These are phyloP conservation scores for Alternaria longipes DNA, from an alignment of 2,329 filamentous ascomycete species.

Conservation along the genomic window DNA sequence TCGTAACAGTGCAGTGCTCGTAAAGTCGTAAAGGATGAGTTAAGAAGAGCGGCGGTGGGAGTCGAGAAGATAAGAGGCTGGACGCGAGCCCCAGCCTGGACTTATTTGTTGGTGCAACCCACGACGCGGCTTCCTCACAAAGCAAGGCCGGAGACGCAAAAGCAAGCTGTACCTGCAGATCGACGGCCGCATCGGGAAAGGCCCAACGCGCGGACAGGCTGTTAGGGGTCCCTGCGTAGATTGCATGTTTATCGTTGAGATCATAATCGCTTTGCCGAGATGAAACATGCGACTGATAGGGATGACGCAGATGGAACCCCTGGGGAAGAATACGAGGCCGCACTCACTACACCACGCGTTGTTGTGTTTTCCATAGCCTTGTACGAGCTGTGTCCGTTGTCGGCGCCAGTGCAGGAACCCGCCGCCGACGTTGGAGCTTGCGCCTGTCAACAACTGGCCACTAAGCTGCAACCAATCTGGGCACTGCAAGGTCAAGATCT, in stretches of 20 bases:
- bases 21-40: constrained; percentile 6
- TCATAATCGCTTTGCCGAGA: background rate
- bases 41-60: background rate
- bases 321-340: background rate
- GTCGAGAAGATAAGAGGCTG: constrained; percentile 15
- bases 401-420: constrained; percentile 16
- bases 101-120: constrained; percentile 27
- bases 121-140: constrained; percentile 11
- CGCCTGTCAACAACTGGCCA: constrained; percentile 2
- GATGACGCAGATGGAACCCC: background rate
- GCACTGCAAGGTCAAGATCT: constrained; percentile 2
- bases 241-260: constrained; percentile 16
- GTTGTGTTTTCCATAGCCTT: background rate
- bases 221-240: constrained; percentile 11
- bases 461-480: background rate
- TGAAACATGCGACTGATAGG: background rate
- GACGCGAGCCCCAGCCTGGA: constrained; percentile 1
- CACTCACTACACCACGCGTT: background rate
- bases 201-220: constrained; percentile 14
- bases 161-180: constrained; percentile 26
- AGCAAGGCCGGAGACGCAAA: constrained; percentile 23
- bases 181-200: constrained; percentile 14
- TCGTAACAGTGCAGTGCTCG: background rate
- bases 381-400: background rate
- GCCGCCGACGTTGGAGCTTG: background rate